Evolutionary conservation across 2,329 filamentous ascomycete genomes (phyloP), one percentile per base, ranked within the genome.

Genomic region (Aureobasidium lini): DNA sequence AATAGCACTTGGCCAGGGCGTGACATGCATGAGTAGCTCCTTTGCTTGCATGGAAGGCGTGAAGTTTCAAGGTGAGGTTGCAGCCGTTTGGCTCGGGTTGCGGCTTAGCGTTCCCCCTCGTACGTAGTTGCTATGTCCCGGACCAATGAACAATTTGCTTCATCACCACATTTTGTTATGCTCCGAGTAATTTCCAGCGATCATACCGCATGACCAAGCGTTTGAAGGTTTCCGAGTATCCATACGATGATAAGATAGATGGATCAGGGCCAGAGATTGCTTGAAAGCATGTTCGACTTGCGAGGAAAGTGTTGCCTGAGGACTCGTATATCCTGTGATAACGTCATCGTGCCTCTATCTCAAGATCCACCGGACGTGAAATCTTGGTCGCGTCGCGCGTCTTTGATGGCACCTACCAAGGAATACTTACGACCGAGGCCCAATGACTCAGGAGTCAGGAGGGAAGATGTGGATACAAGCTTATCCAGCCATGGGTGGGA

Each of bases 11-110:
- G 53, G 53, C 39, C 53, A 47, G 18, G 32, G 53, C 53, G 40
- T 47, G 53, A 31, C 53, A 39, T 57, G 53, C 53, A 57, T 57
- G 53, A 43, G 29, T 57, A 57, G 53, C 53, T 57, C 39, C 42
- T 36, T 57, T 43, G 32, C 42, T 15, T 57, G 53, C 53, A 57
- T 57, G 42, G 39, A 16, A 57, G 42, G 53, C 42, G 53, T 57
- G 42, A 57, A 57, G 53, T 57, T 57, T 46, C 42, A 39, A 47
- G 42, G 16, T 57, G 42, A 47, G 42, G 53, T 57, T 57, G 43
- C 42, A 47, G 42, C 31, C 53, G 53, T 31, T 47, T 42, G 53
- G 11, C 31, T 57, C 32, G 9, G 40, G 42, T 47, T 13, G 32
- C 9, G 34, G 42, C 34, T 47, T 57, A 57, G 53, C 53, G 53